These are phyloP conservation scores for Apiotrichum porosum DNA, from an alignment of 1,284 basidiomycete species.

Conservation along the genomic window DNA sequence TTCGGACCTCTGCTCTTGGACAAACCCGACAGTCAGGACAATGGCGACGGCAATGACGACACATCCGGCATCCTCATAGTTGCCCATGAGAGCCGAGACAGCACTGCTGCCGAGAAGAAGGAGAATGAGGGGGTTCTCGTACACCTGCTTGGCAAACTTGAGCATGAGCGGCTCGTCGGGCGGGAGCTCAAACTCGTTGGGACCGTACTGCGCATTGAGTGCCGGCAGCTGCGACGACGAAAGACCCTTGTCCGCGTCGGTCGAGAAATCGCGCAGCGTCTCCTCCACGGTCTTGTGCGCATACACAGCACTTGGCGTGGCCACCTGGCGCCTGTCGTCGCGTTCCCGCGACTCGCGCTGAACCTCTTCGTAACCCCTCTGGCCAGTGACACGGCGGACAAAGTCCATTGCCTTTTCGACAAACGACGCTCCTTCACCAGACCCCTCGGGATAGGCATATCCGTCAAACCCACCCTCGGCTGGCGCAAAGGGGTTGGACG, in stretches of 20 bases:
- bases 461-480: constrained; percentile 6
- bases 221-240: constrained; percentile 59
- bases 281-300: constrained; percentile 41
- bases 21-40: constrained; percentile 89
- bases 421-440: too few relatives aligned
- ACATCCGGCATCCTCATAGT: constrained; percentile 87
- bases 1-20: constrained; percentile 92
- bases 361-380: constrained; percentile 28
- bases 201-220: constrained; percentile 69
- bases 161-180: constrained; percentile 70
- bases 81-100: constrained; percentile 85
- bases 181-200: constrained; percentile 91
- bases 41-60: constrained; percentile 91
- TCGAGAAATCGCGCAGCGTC: constrained; percentile 54
- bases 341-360: constrained; percentile 20
- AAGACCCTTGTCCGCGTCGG: constrained; percentile 62
- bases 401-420: constrained; percentile 8
- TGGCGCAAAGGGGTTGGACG: constrained; percentile 8
- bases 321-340: constrained; percentile 33
- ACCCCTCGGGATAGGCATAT: background rate
- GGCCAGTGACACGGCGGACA: constrained; percentile 27
- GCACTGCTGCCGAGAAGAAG: constrained; percentile 80
- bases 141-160: constrained; percentile 84
- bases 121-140: constrained; percentile 87
- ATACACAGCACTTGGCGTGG: constrained; percentile 45